Base-by-base conservation (phyloP, 305 asterid species). In the Caryopteris hybrid region DNA sequence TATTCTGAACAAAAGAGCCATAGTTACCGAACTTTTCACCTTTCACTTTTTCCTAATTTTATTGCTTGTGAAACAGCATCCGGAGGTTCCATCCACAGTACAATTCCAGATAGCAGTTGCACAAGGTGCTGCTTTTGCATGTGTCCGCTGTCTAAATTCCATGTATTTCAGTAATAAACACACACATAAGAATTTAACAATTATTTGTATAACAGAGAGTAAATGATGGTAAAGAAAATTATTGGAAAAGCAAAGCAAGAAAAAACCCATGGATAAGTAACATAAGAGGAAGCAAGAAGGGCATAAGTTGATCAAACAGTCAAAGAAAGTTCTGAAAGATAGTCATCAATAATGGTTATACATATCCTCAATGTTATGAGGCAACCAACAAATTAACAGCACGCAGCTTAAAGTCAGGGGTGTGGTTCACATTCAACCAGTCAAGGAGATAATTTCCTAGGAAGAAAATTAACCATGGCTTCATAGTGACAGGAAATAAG, bases 81-180 rank as follows among this genome's bases (percentile, higher is more conserved):
- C 25, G 91, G 96, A 78, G 99, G 99, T 76, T 94, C 96, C 65
- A 91, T 78, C 99, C 99, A 94, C 70, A 79, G 87, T 60, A 87
- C 76, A 64, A 94, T 82, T 77, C 95, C 96, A 65, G 84, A 82
- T 18, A 94, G 83, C 71, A 94, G 84, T 78, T 86, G 96, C 69
- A 87, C 75, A 84, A 87, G 95, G 79, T 87, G 87, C 80, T 91
- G 96, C 61, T 82, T 87, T 79, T 89, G 98, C 78, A 70, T 76
- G 65, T 82, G 73, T 74, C 91, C 97, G 9, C 78, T 76, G 68
- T 91, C 99, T 91, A 78, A 46, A 78, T 68, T 74, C 72, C 64
- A 73, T 58, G 57, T 61, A 72, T 65, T 57, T 70, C 73, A 72
- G 73, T 66, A 48, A 46, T 51, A 27, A 58, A 23, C 14, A 66